Evolutionary conservation across 2,329 filamentous ascomycete genomes (phyloP).

Genomic region (Aspergillus pseudonomiae): DNA sequence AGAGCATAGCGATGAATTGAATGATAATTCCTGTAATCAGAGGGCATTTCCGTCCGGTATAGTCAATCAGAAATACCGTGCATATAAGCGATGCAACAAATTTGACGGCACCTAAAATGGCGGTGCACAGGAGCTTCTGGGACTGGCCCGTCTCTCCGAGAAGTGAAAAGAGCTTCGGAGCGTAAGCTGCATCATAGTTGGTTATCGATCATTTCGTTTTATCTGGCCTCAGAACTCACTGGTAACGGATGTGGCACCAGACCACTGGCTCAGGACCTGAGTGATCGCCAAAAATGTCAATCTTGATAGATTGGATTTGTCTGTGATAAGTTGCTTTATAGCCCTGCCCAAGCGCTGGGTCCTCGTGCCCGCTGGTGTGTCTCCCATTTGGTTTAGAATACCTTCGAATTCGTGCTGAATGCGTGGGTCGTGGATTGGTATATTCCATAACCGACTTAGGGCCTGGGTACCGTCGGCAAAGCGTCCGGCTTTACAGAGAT

Average conservation of each 20-base stretch:
- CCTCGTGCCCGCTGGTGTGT: neutral
- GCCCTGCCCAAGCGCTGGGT: neutral
- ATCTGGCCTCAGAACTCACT: conserved; percentile 38
- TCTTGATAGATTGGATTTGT: conserved; percentile 69
- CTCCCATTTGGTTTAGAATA: conserved; percentile 12
- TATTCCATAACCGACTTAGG: conserved; percentile 56
- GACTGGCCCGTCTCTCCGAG: conserved; percentile 68
- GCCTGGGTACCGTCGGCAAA: conserved; percentile 43
- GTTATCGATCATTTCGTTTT: neutral
- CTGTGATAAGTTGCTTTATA: conserved; percentile 51
- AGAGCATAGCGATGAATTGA: conserved; percentile 57
- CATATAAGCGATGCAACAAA: conserved; percentile 67
- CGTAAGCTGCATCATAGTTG: conserved; percentile 54
- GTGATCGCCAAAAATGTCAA: conserved; percentile 67
- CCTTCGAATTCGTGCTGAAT: conserved; percentile 16
- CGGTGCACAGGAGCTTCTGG: conserved; percentile 71
- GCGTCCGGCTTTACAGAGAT: conserved; percentile 65
- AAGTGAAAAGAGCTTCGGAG: conserved; percentile 70
- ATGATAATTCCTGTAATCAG: conserved; percentile 53
- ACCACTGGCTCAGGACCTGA: conserved; percentile 73
- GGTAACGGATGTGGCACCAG: conserved; percentile 70
- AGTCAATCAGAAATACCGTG: conserved; percentile 75
- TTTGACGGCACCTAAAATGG: conserved; percentile 75
- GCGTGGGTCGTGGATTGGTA: conserved; percentile 22
- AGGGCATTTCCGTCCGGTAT: conserved; percentile 68